Percentiles rank a stretch among this genome's conserved stretches.
Conservation (phyloP, 164 flowering plant species). For the Akebia trifoliata region DNA sequence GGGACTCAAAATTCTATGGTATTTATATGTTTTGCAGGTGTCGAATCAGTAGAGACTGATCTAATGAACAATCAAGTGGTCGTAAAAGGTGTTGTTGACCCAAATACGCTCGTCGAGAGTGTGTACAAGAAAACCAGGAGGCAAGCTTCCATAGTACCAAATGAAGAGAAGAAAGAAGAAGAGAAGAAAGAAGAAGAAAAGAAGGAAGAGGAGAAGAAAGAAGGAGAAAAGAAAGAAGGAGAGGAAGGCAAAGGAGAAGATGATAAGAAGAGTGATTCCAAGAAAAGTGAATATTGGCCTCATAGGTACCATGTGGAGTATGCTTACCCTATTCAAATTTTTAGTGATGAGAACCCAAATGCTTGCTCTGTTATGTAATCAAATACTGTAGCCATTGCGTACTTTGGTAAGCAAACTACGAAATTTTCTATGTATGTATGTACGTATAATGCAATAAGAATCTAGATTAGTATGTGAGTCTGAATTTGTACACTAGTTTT, state of each 20-base stretch:
- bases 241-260: constrained; percentile 39
- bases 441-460: not conserved
- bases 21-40: constrained; percentile 39
- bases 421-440: constrained; percentile 10
- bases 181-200: constrained; percentile 39
- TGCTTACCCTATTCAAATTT: constrained; percentile 52
- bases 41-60: constrained; percentile 66
- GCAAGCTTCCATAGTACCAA: constrained; percentile 50
- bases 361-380: constrained; percentile 66
- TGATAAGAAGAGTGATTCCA: constrained; percentile 39
- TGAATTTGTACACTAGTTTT: not conserved
- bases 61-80: constrained; percentile 39
- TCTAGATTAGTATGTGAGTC: not conserved
- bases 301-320: constrained; percentile 41
- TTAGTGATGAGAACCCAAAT: constrained; percentile 89
- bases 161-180: constrained; percentile 31
- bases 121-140: constrained; percentile 63
- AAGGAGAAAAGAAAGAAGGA: constrained; percentile 26
- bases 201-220: constrained; percentile 36
- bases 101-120: constrained; percentile 45
- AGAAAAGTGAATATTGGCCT: constrained; percentile 60
- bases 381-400: not conserved
- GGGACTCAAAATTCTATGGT: not conserved
- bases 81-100: constrained; percentile 71
- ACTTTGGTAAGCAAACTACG: too few relatives aligned